Evolutionary conservation across 176 grass and related monocot genomes (phyloP).

Genomic region (Dendrocalamus sinicus): DNA sequence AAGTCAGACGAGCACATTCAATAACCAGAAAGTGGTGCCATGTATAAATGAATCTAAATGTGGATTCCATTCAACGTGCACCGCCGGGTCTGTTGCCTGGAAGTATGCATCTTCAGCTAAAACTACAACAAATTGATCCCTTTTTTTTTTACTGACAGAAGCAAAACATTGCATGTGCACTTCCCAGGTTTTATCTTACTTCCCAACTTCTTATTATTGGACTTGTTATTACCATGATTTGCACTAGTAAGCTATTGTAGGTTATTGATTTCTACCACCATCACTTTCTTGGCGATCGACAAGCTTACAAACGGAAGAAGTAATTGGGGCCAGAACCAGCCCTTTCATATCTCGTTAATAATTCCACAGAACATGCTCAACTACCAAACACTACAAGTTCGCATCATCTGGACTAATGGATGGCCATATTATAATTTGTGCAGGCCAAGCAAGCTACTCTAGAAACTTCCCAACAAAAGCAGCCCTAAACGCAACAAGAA

Average conservation of each 20-base stretch:
- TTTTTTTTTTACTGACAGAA: slow-evolving; percentile 5
- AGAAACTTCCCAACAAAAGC: slow-evolving; percentile 22
- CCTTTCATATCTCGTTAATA: background rate
- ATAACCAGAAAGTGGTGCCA: slow-evolving; percentile 21
- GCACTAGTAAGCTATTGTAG: background rate
- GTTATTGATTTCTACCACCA: background rate
- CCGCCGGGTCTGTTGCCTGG: slow-evolving; percentile 36
- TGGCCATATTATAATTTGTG: background rate
- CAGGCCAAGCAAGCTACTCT: background rate
- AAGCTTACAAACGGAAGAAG: background rate
- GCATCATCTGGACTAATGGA: background rate
- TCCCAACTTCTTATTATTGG: background rate
- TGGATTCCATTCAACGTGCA: slow-evolving; percentile 46
- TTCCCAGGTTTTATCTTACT: background rate
- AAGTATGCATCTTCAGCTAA: slow-evolving; percentile 36
- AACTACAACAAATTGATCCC: background rate
- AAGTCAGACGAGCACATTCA: slow-evolving; percentile 1
- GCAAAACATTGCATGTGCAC: background rate
- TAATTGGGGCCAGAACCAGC: background rate
- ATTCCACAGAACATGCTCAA: background rate
- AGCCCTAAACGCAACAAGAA: slow-evolving; percentile 22
- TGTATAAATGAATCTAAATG: slow-evolving; percentile 25
- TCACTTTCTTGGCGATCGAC: background rate
- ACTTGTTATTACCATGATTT: background rate
- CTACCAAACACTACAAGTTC: background rate